Percentiles rank a stretch among this genome's conserved stretches.
phyloP scores from a whole-genome alignment of 2,329 filamentous ascomycete genomes.

The Alternaria dauci region DNA sequence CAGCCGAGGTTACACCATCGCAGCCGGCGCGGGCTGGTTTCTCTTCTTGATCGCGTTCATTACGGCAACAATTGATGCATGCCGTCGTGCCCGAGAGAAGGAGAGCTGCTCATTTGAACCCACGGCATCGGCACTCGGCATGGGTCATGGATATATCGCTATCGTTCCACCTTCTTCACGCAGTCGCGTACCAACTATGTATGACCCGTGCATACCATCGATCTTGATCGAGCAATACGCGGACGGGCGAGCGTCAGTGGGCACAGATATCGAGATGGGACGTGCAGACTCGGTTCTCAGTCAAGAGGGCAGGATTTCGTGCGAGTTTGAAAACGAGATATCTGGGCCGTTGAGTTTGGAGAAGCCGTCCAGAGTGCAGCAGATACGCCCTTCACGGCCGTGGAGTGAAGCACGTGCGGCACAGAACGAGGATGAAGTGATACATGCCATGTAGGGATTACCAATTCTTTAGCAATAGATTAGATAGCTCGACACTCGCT shows the following conservation, averaged over 20 bases:
- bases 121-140: conserved; percentile 40
- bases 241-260: conserved; percentile 22
- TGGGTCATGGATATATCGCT: conserved; percentile 35
- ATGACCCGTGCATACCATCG: conserved; percentile 31
- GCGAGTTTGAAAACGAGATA: conserved; percentile 19
- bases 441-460: conserved; percentile 18
- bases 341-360: conserved; percentile 30
- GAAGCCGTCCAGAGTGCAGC: conserved; percentile 23
- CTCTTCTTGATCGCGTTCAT: conserved; percentile 29
- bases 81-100: conserved; percentile 21
- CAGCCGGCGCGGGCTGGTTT: conserved; percentile 27
- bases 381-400: conserved; percentile 35
- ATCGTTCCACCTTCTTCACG: conserved; percentile 22
- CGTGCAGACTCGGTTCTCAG: conserved; percentile 29
- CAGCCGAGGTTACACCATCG: conserved; percentile 30
- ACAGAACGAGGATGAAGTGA: conserved; percentile 10
- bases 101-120: conserved; percentile 43
- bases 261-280: conserved; percentile 18
- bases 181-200: conserved; percentile 33
- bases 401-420: conserved; percentile 37
- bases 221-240: conserved; percentile 24
- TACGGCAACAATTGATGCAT: conserved; percentile 24
- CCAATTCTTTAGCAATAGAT: not conserved
- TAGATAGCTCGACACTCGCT: conserved; percentile 1
- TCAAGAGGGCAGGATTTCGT: conserved; percentile 11